Evolutionary conservation across 768 basidiomycete species (phyloP), one percentile per base, ranked within the genome.

Genomic region (Serendipita vermifera): DNA sequence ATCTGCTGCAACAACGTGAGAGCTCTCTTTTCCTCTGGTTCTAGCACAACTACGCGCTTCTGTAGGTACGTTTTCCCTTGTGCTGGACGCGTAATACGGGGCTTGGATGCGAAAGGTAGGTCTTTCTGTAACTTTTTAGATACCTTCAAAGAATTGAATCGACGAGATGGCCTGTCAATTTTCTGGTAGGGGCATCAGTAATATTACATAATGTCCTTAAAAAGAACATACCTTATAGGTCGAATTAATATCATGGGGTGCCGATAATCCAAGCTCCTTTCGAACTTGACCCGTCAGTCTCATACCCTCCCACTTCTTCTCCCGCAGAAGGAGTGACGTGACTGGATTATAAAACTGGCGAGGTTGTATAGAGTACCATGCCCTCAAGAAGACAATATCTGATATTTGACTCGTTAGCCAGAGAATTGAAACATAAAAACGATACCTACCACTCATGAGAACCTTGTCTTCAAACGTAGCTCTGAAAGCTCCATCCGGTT

Each of bases 381-480:
- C 91, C 22, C 94, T 79, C 6, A 99, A 74, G 75, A 99, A 97
- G 57, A 98, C 77, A 56, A 98, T 84, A 64, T 98, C 96, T 92
- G 56, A 38, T 40, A 43, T 20, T n/a, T 17, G 48, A 24, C 17
- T 57, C 24, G 54, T 55, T 17, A 55, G 55, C n/a, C 24, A 20
- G 48, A 13, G 56, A 56, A 24, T 36, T 5, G 17, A 32, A 33
- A 58, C 56, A 15, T 56, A 57, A 33, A 32, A 40, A 35, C 9
- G 15, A 3, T 0, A 77, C 86, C 57, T 67, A 93, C 92, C 92
- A 62, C 91, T 91, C 83, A 84, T 90, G 59, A 98, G 75, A 5
- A 98, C 75, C 73, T 97, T 98, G 69, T 99, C 96, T 70, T 99
- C 96, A 68, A 98, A 99, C 11, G 93, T 93, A 2, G 94, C 96